phyloP scores from a whole-genome alignment of 2,329 filamentous ascomycete species.

The Colletotrichum sp. region DNA sequence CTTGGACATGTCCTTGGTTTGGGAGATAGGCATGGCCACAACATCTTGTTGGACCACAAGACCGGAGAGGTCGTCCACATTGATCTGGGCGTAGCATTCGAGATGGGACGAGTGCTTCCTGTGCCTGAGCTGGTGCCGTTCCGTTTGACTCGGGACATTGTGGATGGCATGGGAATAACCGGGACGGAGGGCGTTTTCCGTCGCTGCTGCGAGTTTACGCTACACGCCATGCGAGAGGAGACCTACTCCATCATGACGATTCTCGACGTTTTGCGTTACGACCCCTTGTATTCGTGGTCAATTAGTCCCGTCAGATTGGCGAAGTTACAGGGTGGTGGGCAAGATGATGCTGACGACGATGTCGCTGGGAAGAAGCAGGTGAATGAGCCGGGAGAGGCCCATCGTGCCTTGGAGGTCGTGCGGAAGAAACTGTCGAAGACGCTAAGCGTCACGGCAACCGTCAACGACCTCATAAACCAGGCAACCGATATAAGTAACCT shows the following conservation, averaged over 20 bases:
- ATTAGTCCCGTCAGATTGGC: conserved; percentile 74
- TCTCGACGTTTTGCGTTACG: conserved; percentile 95
- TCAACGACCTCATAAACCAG: conserved; percentile 96
- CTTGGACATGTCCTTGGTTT: conserved; percentile 91
- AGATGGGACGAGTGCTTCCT: conserved; percentile 92
- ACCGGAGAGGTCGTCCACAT: conserved; percentile 97
- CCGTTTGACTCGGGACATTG: conserved; percentile 88
- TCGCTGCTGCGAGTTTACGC: conserved; percentile 96
- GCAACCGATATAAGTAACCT: conserved; percentile 92
- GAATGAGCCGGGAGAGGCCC: conserved; percentile 76
- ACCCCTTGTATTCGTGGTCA: conserved; percentile 96
- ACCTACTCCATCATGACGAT: conserved; percentile 98
- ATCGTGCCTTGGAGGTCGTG: conserved; percentile 89
- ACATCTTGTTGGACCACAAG: conserved; percentile 89
- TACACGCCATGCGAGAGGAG: conserved; percentile 93
- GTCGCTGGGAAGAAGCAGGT: conserved; percentile 44
- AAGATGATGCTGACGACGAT: conserved; percentile 44
- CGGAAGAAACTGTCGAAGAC: conserved; percentile 96
- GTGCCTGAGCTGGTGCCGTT: conserved; percentile 97
- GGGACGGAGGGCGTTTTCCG: conserved; percentile 96
- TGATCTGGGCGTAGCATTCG: conserved; percentile 95
- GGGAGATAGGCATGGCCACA: conserved; percentile 94
- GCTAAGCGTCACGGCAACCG: conserved; percentile 90
- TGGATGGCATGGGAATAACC: conserved; percentile 96
- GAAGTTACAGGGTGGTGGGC: conserved; percentile 68